phyloP scores from a whole-genome alignment of 2,329 filamentous ascomycete genomes.

The Hypocreales sp. region DNA sequence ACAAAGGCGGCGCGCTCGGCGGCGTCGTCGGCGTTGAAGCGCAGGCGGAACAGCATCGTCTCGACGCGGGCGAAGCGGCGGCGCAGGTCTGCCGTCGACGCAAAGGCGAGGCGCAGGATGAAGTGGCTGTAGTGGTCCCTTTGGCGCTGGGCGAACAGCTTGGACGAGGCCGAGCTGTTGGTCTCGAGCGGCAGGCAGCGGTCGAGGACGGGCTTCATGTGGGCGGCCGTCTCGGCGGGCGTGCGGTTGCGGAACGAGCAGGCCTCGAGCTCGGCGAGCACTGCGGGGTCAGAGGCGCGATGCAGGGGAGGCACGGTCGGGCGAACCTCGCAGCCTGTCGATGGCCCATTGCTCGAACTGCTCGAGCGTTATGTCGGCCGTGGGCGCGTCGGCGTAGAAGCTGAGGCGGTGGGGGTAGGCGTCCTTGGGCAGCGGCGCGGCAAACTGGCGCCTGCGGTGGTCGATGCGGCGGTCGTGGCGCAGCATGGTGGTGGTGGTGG shows the following conservation, averaged over 20 bases:
- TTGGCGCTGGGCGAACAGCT: conserved; percentile 58
- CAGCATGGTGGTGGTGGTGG: conserved; percentile 21
- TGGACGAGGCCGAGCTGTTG: conserved; percentile 47
- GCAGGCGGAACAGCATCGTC: conserved; percentile 72
- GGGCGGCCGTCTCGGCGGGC: conserved; percentile 61
- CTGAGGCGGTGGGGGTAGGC: conserved; percentile 79
- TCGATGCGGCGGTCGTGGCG: conserved; percentile 53
- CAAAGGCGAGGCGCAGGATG: conserved; percentile 85
- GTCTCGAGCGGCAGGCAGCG: conserved; percentile 73
- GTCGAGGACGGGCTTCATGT: conserved; percentile 75
- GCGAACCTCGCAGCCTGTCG: conserved; percentile 63
- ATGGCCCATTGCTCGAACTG: conserved; percentile 99
- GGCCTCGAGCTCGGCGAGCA: conserved; percentile 78
- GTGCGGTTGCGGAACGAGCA: conserved; percentile 89
- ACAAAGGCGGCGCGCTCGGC: conserved; percentile 65
- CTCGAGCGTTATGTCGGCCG: conserved; percentile 86
- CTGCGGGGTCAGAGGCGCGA: conserved; percentile 31
- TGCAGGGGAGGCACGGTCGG: neutral
- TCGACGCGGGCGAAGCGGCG: conserved; percentile 77
- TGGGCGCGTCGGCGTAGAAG: conserved; percentile 79
- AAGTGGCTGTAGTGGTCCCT: conserved; percentile 98
- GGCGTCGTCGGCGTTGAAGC: conserved; percentile 62
- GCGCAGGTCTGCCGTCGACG: conserved; percentile 78
- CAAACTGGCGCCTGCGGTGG: conserved; percentile 77
- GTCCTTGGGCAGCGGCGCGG: conserved; percentile 58